These are phyloP conservation scores for Ceratobasidium sp. DNA, from an alignment of 1,284 basidiomycete genomes.

Conservation along the genomic window DNA sequence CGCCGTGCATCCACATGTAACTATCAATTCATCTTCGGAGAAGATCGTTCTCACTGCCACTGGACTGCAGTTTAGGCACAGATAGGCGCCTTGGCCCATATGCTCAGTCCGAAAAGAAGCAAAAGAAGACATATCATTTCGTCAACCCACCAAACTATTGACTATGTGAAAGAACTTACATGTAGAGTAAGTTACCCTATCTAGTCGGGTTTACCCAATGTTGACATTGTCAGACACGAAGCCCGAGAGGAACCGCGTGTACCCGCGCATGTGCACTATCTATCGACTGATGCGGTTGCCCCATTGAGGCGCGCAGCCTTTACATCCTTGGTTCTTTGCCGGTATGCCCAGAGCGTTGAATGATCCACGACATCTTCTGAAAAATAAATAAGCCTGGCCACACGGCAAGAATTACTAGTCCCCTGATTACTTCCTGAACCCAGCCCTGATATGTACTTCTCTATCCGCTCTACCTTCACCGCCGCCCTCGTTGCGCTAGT, in stretches of 20 bases:
- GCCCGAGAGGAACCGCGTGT: background rate
- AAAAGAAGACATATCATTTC: background rate
- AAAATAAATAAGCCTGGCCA: background rate
- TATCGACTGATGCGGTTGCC: background rate
- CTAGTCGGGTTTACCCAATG: background rate
- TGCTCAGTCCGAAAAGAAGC: conserved; percentile 2
- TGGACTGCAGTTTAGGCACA: background rate
- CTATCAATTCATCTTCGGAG: background rate
- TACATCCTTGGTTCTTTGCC: background rate
- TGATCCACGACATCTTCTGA: background rate
- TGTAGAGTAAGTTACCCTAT: background rate
- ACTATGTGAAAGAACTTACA: background rate
- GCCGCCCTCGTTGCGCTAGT: conserved; percentile 45
- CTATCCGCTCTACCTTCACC: conserved; percentile 50
- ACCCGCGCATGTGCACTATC: no score
- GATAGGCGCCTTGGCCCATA: background rate
- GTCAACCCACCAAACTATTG: background rate
- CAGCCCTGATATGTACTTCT: conserved; percentile 46
- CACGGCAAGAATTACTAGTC: background rate
- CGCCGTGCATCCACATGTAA: background rate
- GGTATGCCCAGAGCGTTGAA: background rate
- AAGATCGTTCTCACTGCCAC: background rate
- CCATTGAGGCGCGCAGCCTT: background rate
- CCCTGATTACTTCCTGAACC: background rate
- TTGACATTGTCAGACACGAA: background rate